Percentiles rank a stretch among this genome's conserved stretches.
Evolutionary conservation across 169 alveolate species (phyloP).

Genomic region (Eimeria necatrix): DNA sequence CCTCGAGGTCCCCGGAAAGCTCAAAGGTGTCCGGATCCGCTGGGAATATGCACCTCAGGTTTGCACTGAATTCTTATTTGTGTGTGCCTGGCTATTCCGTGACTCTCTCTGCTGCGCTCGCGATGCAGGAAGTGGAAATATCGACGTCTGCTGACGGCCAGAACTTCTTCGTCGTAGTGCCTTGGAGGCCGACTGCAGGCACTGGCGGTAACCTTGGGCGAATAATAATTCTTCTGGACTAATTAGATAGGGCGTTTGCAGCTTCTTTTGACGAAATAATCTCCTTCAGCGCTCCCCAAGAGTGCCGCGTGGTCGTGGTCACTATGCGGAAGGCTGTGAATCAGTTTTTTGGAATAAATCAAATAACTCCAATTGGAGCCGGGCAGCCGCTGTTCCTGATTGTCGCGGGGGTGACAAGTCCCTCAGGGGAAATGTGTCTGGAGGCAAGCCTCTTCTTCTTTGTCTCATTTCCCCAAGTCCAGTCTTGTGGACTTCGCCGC

Average conservation of each 20-base stretch:
- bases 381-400: constrained; percentile 93
- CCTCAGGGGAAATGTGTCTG: constrained; percentile 92
- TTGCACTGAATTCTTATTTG: neutral
- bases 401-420: constrained; percentile 91
- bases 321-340: constrained; percentile 89
- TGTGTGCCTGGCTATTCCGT: neutral
- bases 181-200: constrained; percentile 88
- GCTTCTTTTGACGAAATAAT: constrained; percentile 87
- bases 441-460: constrained; percentile 81
- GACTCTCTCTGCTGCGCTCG: neutral
- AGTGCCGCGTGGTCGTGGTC: constrained; percentile 87
- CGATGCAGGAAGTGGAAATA: constrained; percentile 87
- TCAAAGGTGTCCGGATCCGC: constrained; percentile 87
- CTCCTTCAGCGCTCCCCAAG: constrained; percentile 85
- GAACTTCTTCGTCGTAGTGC: constrained; percentile 89
- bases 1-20: constrained; percentile 87
- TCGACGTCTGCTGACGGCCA: constrained; percentile 90
- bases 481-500: neutral
- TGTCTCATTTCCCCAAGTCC: neutral
- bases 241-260: constrained; percentile 45
- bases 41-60: constrained; percentile 94
- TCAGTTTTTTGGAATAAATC: constrained; percentile 93
- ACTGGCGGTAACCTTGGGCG: constrained; percentile 83
- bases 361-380: constrained; percentile 91
- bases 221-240: neutral